phyloP scores from a whole-genome alignment of 768 basidiomycete species.

The Mycena sanguinolenta region DNA sequence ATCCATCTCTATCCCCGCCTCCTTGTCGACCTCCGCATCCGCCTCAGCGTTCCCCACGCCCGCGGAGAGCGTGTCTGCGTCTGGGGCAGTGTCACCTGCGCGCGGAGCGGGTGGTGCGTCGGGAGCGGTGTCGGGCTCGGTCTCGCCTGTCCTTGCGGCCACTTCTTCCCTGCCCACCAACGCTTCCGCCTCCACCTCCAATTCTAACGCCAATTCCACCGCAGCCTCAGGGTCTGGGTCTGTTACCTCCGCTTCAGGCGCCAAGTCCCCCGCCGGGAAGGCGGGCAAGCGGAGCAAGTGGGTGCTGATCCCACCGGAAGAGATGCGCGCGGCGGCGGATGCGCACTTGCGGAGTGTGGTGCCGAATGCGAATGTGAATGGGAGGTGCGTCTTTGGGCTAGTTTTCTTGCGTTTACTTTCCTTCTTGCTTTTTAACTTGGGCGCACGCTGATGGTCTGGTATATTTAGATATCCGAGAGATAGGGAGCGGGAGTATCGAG shows the following conservation, averaged over 20 bases:
- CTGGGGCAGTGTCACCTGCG: constrained; percentile 15
- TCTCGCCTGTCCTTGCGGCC: background rate
- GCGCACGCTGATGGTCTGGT: background rate
- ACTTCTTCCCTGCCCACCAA: background rate
- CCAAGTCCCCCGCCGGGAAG: background rate
- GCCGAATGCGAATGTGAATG: background rate
- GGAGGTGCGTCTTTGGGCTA: background rate
- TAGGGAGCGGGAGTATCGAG: background rate
- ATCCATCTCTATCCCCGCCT: background rate
- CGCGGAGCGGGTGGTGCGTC: background rate
- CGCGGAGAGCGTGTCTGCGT: constrained; percentile 2
- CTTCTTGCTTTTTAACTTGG: background rate
- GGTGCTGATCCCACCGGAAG: constrained; percentile 63
- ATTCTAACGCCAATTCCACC: background rate
- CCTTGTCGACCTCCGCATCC: background rate
- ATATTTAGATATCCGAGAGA: background rate
- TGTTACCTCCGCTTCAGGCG: background rate
- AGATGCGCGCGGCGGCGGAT: constrained; percentile 62
- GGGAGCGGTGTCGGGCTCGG: background rate
- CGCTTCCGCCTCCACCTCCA: background rate
- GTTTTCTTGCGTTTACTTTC: background rate
- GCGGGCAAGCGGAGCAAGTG: constrained; percentile 47
- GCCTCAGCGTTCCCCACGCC: constrained; percentile 18
- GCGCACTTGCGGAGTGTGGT: constrained; percentile 20
- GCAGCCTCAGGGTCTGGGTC: too few species aligned